Percentiles rank a stretch among this genome's conserved stretches.
These are phyloP conservation scores for Cordyceps farinosa DNA, from an alignment of 2,329 filamentous ascomycete species.

Conservation along the genomic window DNA sequence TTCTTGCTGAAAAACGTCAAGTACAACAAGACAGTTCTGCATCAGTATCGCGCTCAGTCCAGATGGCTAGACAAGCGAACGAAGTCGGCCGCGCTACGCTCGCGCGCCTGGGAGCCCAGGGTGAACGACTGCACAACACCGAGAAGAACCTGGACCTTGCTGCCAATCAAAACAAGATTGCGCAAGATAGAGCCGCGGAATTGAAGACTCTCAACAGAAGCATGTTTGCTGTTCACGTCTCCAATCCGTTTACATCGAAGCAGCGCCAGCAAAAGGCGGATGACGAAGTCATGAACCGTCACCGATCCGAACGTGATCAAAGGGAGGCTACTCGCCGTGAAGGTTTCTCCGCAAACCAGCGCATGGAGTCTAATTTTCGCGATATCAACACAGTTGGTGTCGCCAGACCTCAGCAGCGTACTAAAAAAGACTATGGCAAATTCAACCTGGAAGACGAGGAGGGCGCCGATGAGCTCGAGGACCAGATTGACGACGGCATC, in stretches of 20 bases:
- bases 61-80: conserved; percentile 42
- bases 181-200: conserved; percentile 76
- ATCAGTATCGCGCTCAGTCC: conserved; percentile 38
- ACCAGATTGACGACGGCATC: conserved; percentile 54
- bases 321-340: conserved; percentile 59
- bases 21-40: conserved; percentile 70
- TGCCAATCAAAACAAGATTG: conserved; percentile 68
- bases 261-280: conserved; percentile 63
- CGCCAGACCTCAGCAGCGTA: conserved; percentile 28
- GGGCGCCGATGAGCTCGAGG: conserved; percentile 42
- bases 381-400: conserved; percentile 33
- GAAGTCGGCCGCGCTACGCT: conserved; percentile 66
- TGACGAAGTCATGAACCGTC: conserved; percentile 64
- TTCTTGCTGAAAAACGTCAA: conserved; percentile 53
- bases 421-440: conserved; percentile 51
- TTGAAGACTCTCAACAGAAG: conserved; percentile 81
- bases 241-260: conserved; percentile 72
- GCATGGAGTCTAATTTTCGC: conserved; percentile 50
- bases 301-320: conserved; percentile 61
- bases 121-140: conserved; percentile 76
- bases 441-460: conserved; percentile 76
- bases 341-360: conserved; percentile 48
- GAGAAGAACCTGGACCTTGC: conserved; percentile 81
- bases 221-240: conserved; percentile 84
- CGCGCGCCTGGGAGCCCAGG: conserved; percentile 70